Percentiles rank a stretch among this genome's conserved stretches.
These are phyloP conservation scores for Umbelopsis sp. DNA, from an alignment of 192 early-diverging fungal genomes.

Conservation along the genomic window DNA sequence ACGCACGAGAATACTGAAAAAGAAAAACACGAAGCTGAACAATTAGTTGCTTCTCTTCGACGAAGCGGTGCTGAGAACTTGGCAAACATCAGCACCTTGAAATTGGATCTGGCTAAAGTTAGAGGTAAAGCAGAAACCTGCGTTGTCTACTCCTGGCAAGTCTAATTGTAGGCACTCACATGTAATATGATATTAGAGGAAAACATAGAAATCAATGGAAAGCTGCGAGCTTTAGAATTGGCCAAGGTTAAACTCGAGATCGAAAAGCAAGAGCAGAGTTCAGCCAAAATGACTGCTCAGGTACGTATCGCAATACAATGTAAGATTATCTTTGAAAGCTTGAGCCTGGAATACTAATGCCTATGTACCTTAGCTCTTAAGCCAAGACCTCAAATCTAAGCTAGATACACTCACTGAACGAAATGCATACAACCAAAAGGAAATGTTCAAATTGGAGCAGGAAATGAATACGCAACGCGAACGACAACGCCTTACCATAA, in stretches of 20 bases:
- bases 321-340: background rate
- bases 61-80: slow-evolving; percentile 5
- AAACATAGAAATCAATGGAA: slow-evolving; percentile 12
- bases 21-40: slow-evolving; percentile 13
- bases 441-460: slow-evolving; percentile 19
- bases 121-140: background rate
- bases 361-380: background rate
- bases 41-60: background rate
- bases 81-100: background rate
- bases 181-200: background rate
- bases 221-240: background rate
- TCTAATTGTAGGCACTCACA: background rate
- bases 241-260: slow-evolving; percentile 3
- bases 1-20: slow-evolving; percentile 6
- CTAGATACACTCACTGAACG: slow-evolving; percentile 10
- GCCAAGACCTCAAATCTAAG: slow-evolving; percentile 12
- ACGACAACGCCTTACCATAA: slow-evolving; percentile 5
- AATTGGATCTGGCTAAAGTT: slow-evolving; percentile 5
- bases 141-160: too few species aligned
- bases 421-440: slow-evolving; percentile 12
- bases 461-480: slow-evolving; percentile 11
- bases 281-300: slow-evolving; percentile 16
- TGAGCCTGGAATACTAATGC: background rate
- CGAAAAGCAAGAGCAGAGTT: slow-evolving; percentile 17
- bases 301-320: background rate